Percentiles rank a stretch among this genome's conserved stretches.
Evolutionary conservation across 805 yeast genomes (phyloP).

Genomic region (Priceomyces haplophilus): DNA sequence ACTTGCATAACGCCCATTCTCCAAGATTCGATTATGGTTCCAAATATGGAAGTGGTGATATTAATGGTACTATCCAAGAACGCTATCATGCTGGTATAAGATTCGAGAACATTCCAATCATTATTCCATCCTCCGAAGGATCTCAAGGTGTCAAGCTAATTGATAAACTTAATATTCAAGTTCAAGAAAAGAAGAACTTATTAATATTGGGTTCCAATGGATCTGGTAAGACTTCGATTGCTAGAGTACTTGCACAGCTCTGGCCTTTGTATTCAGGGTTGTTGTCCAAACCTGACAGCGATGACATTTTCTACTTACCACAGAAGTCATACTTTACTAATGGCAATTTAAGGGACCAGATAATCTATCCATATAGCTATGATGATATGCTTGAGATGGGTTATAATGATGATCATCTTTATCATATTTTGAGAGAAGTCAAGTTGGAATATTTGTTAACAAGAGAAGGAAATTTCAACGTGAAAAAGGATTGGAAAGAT

Average conservation of each 20-base stretch:
- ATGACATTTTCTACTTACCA: conserved; percentile 74
- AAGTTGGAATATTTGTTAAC: conserved; percentile 75
- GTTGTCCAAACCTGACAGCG: conserved; percentile 68
- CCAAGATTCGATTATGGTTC: conserved; percentile 50
- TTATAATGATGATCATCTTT: conserved; percentile 63
- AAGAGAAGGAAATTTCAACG: conserved; percentile 58
- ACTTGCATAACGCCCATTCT: conserved; percentile 80
- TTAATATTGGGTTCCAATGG: conserved; percentile 86
- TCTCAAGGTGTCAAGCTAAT: conserved; percentile 60
- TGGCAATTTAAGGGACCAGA: conserved; percentile 87
- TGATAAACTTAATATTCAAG: conserved; percentile 55
- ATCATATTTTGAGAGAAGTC: conserved; percentile 67
- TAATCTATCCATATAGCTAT: conserved; percentile 80
- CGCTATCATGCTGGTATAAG: conserved; percentile 71
- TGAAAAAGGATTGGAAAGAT: conserved; percentile 75
- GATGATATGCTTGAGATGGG: conserved; percentile 75
- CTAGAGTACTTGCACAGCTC: conserved; percentile 77
- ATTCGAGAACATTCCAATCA: conserved; percentile 77
- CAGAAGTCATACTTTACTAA: conserved; percentile 81
- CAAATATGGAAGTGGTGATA: conserved; percentile 44
- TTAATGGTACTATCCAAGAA: conserved; percentile 76
- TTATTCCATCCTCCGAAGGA: conserved; percentile 69
- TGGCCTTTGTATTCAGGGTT: conserved; percentile 91
- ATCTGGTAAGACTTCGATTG: conserved; percentile 83
- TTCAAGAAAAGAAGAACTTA: conserved; percentile 61